phyloP scores from a whole-genome alignment of 2,329 filamentous ascomycete genomes.

The Beauveria australis region DNA sequence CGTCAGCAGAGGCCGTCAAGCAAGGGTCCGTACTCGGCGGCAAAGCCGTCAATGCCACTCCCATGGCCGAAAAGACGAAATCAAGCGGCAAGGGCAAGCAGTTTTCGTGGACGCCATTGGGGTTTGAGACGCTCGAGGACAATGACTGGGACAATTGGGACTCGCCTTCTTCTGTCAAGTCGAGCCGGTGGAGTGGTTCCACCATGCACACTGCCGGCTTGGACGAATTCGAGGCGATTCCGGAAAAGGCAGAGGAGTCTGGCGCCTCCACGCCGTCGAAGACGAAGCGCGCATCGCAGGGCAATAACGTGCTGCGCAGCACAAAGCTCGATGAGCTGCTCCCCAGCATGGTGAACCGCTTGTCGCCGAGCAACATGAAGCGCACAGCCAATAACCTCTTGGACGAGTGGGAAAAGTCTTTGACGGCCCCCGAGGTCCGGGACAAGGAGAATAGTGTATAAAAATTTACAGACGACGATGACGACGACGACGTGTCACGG shows the following conservation, averaged over 20 bases:
- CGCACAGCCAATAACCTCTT: conserved; percentile 78
- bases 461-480: neutral
- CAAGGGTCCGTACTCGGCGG: conserved; percentile 17
- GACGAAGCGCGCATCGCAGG: conserved; percentile 23
- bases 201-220: conserved; percentile 36
- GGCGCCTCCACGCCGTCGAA: conserved; percentile 41
- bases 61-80: conserved; percentile 28
- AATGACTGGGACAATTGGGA: conserved; percentile 62
- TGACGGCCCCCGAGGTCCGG: conserved; percentile 21
- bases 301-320: conserved; percentile 26
- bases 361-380: conserved; percentile 69
- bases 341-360: conserved; percentile 63
- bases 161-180: conserved; percentile 43
- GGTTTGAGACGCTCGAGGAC: conserved; percentile 49
- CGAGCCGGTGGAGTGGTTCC: conserved; percentile 56
- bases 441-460: conserved; percentile 27
- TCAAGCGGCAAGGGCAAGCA: conserved; percentile 36
- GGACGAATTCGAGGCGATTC: conserved; percentile 37
- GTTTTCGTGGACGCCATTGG: conserved; percentile 53
- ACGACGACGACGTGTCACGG: neutral
- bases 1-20: conserved; percentile 31
- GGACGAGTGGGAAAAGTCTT: conserved; percentile 76
- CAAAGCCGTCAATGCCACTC: conserved; percentile 14
- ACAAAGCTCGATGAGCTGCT: conserved; percentile 47
- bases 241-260: conserved; percentile 40